Evolutionary conservation across 257 asterid genomes (phyloP).

Genomic region (Solanum virginianum): DNA sequence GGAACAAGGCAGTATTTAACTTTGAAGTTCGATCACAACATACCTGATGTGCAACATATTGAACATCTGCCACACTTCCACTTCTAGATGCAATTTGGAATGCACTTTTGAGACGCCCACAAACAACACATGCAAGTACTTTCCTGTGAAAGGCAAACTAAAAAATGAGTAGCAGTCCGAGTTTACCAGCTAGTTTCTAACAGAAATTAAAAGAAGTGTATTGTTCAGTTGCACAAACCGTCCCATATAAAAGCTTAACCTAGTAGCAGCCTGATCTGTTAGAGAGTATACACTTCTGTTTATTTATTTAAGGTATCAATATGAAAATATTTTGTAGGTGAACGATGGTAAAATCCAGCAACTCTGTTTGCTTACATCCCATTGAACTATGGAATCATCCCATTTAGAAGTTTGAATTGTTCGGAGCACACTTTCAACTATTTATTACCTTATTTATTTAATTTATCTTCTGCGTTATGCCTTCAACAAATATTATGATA

Average conservation of each 20-base stretch:
- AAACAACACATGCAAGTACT: conserved; percentile 94
- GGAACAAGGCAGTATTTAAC: background rate
- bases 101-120: conserved; percentile 97
- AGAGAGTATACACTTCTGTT: background rate
- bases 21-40: background rate
- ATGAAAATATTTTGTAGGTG: background rate
- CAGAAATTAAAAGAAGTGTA: background rate
- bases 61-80: conserved; percentile 98
- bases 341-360: background rate
- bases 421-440: background rate
- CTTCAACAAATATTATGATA: background rate
- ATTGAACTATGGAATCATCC: background rate
- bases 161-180: conserved; percentile 7
- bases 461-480: background rate
- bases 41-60: conserved; percentile 97
- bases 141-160: conserved; percentile 47
- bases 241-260: background rate
- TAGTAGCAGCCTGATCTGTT: background rate
- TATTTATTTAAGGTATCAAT: background rate
- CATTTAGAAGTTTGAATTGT: background rate
- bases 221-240: background rate
- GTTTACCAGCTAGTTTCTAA: background rate
- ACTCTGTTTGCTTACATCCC: background rate
- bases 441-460: background rate
- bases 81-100: conserved; percentile 96